Evolutionary conservation across 805 yeast species (phyloP).

Genomic region (Saccharomycopsis amapae): DNA sequence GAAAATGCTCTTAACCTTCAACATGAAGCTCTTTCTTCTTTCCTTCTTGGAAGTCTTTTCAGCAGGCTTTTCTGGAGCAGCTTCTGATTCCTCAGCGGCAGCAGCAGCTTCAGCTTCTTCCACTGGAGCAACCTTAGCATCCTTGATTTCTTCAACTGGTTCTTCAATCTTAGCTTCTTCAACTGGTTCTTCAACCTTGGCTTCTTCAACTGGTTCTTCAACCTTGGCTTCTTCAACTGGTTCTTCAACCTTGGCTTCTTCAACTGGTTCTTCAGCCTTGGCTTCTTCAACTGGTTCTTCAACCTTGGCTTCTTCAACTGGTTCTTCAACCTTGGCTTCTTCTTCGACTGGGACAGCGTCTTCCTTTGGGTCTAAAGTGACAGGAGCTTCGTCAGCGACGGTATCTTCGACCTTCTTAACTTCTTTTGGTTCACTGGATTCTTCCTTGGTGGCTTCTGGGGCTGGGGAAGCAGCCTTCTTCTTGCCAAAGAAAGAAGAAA

Average conservation of each 20-base stretch:
- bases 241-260: constrained; percentile 12
- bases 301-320: constrained; percentile 15
- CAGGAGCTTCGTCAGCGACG: constrained; percentile 9
- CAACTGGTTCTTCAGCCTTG: constrained; percentile 16
- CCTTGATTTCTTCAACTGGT: constrained; percentile 22
- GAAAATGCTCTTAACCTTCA: constrained; percentile 27
- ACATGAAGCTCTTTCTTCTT: constrained; percentile 37
- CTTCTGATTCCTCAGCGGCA: constrained; percentile 13
- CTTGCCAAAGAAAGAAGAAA: constrained; percentile 3
- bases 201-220: constrained; percentile 21
- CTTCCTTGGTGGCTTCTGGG: not conserved
- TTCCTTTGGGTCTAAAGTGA: constrained; percentile 19
- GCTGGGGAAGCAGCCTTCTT: too few relatives aligned
- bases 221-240: constrained; percentile 18
- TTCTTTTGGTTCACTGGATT: constrained; percentile 8
- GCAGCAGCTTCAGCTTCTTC: constrained; percentile 16
- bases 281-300: constrained; percentile 20
- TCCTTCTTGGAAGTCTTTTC: constrained; percentile 23
- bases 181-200: constrained; percentile 22
- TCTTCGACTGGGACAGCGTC: too few relatives aligned
- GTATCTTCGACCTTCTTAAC: constrained; percentile 19
- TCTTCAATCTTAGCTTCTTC: constrained; percentile 19
- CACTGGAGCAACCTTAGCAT: constrained; percentile 23
- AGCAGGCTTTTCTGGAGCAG: constrained; percentile 20
- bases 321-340: constrained; percentile 4